Percentiles rank a stretch among this genome's conserved stretches.
Evolutionary conservation across 202 grass and related monocot species (phyloP).

Genomic region (Tripidium arundinaceum): DNA sequence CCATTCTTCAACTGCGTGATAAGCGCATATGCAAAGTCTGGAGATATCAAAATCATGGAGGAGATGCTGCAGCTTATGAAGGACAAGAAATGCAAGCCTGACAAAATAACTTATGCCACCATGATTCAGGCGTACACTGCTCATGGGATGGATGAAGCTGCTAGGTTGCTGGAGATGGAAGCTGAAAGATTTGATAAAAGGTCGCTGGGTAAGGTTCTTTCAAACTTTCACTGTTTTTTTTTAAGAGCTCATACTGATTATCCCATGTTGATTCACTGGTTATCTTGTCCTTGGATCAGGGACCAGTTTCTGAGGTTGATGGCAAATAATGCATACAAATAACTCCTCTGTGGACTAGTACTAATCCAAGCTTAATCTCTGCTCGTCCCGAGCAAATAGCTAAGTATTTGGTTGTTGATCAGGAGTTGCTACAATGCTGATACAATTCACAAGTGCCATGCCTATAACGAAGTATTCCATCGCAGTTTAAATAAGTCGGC

Average conservation of each 20-base stretch:
- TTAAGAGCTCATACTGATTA: constrained; percentile 1
- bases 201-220: constrained; percentile 33
- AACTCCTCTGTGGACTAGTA: background rate
- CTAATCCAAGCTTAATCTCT: no score
- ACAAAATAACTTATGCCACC: constrained; percentile 57
- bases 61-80: constrained; percentile 78
- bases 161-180: constrained; percentile 47
- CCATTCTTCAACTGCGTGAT: constrained; percentile 92
- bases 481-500: no score
- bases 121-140: constrained; percentile 65
- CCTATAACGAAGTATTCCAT: no score
- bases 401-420: no score
- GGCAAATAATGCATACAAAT: background rate
- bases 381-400: no score
- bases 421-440: no score
- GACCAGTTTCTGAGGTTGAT: constrained; percentile 7
- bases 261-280: background rate
- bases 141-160: constrained; percentile 56
- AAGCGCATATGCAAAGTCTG: constrained; percentile 58
- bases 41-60: constrained; percentile 83
- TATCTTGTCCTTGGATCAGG: constrained; percentile 22
- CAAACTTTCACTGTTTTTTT: background rate
- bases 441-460: no score
- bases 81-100: constrained; percentile 76
- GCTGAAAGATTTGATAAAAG: constrained; percentile 27